Evolutionary conservation across 73 alveolate genomes (phyloP).

Genomic region (Stentor roeselii): DNA sequence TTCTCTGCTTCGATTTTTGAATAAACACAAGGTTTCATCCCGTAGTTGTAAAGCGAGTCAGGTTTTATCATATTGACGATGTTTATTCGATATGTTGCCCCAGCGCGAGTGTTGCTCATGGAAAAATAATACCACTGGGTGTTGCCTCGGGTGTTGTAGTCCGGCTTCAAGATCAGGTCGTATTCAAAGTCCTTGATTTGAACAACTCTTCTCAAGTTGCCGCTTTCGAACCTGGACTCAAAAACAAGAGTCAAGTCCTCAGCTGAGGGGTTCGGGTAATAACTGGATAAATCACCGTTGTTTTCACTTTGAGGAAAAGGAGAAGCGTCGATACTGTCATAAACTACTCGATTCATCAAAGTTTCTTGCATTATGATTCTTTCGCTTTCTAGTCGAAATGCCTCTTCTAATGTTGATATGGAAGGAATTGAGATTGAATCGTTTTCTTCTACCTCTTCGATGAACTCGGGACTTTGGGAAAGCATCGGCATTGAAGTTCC

Average conservation of each 20-base stretch:
- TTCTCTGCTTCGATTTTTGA: conserved; percentile 58
- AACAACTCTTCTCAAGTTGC: conserved; percentile 91
- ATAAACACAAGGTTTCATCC: conserved; percentile 82
- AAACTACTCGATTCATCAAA: conserved; percentile 71
- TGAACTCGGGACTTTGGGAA: conserved; percentile 13
- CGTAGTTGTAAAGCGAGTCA: conserved; percentile 90
- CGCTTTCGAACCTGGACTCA: conserved; percentile 99
- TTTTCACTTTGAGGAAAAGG: conserved; percentile 18
- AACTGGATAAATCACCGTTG: not conserved
- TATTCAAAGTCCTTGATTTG: conserved; percentile 80
- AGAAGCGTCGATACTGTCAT: conserved; percentile 71
- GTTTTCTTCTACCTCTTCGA: conserved; percentile 19
- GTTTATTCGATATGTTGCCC: conserved; percentile 71
- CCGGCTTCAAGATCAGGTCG: conserved; percentile 96
- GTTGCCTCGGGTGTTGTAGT: conserved; percentile 98
- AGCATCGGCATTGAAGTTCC: conserved; percentile 24
- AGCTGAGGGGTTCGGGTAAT: conserved; percentile 25
- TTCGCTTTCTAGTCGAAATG: conserved; percentile 63
- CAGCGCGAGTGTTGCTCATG: conserved; percentile 82
- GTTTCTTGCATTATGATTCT: conserved; percentile 71
- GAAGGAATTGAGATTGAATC: conserved; percentile 53
- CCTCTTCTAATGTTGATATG: conserved; percentile 61
- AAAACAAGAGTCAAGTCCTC: conserved; percentile 89
- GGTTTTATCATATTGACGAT: conserved; percentile 99
- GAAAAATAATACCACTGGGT: conserved; percentile 99